Percentiles rank a stretch among this genome's conserved stretches.
phyloP scores from a whole-genome alignment of 768 basidiomycete species.

The Bullera alba region DNA sequence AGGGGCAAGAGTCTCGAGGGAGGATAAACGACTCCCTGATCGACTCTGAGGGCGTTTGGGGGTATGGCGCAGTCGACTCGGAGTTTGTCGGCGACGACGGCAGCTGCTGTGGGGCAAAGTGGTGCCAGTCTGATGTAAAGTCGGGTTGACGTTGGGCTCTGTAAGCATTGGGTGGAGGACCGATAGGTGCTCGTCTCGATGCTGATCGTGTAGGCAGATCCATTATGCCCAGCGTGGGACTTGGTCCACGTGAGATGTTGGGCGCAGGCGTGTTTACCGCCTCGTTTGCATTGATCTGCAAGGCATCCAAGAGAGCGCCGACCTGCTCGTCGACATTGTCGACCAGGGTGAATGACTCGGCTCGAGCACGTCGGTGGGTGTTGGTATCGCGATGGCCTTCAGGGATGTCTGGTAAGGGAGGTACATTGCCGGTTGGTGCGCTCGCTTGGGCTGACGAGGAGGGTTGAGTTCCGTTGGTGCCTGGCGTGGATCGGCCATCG shows the following conservation, averaged over 20 bases:
- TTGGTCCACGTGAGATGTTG: neutral
- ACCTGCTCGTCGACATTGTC: constrained; percentile 6
- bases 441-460: neutral
- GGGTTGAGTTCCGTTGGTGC: no score
- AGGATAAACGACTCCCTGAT: constrained; percentile 1
- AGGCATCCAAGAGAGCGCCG: constrained; percentile 10
- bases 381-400: no score
- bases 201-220: no score
- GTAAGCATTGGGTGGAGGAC: no score
- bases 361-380: constrained; percentile 20
- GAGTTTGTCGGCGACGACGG: constrained; percentile 5
- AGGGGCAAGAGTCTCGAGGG: neutral
- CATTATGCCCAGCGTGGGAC: no score
- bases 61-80: constrained; percentile 15
- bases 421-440: neutral
- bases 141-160: no score
- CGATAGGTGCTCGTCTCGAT: no score
- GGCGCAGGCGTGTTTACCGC: neutral
- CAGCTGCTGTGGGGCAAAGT: neutral
- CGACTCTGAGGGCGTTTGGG: constrained; percentile 18
- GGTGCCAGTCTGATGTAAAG: no score
- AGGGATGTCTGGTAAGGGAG: neutral
- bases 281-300: neutral
- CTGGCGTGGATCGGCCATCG: constrained; percentile 3
- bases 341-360: constrained; percentile 17